Evolutionary conservation across 306 rosid species (phyloP), one percentile per base, ranked within the genome.

Genomic region (Rosa rugosa): DNA sequence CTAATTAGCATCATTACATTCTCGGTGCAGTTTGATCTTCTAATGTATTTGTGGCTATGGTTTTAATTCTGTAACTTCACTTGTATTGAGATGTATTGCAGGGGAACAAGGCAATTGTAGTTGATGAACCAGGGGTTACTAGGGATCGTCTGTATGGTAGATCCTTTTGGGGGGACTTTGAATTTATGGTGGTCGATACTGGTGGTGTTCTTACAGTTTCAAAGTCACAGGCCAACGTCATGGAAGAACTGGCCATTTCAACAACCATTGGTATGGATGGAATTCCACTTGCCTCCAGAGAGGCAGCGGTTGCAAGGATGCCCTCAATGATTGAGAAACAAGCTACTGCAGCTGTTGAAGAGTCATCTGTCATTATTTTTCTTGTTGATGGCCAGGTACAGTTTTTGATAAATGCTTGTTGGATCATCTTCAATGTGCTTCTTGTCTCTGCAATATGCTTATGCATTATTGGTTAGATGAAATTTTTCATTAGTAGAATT

Each of bases 231-330:
- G 80, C 80, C 79, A 80, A 67, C 80, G 97, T 94, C 65, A 84
- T 89, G 95, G 97, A 91, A 81, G 99, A 95, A 46, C 80, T 92
- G 78, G 96, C 93, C 79, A 85, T 95, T 82, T 73, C 93, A 71
- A 95, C 97, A 36, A 91, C 99, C 64, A 69, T 95, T 73, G 99
- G 99, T 57, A 95, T 92, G 99, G 99, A 95, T 79, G 99, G 97
- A 41, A 92, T 95, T 89, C 92, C 97, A 69, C 93, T 95, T 72
- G 89, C 97, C 66, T 76, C 90, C 17, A 90, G 98, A 81, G 99
- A 95, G 87, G 97, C 97, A 60, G 97, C 99, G 44, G 88, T 91
- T 86, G 95, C 97, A 22, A 90, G 95, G 89, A 92, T 95, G 97
- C 98, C 99, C 12, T 89, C 99, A 17, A 94, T 94, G 99, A 94